Evolutionary conservation across 306 rosid genomes (phyloP).

Genomic region (Dalbergia oliveri): DNA sequence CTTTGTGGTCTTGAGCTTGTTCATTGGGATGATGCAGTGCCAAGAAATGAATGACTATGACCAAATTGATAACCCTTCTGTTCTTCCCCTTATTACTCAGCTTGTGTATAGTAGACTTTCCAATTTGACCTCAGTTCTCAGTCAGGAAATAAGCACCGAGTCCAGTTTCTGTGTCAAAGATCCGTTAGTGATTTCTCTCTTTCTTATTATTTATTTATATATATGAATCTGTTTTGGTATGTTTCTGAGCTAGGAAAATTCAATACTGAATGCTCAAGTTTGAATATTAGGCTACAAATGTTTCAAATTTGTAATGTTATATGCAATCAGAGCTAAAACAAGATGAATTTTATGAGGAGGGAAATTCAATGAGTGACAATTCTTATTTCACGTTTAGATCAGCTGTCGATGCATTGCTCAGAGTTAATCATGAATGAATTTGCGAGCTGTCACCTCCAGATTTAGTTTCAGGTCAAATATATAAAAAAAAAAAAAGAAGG

Average conservation of each 20-base stretch:
- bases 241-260: constrained; percentile 15
- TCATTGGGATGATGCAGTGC: constrained; percentile 48
- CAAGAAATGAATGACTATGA: constrained; percentile 65
- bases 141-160: constrained; percentile 53
- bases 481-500: not conserved
- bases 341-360: constrained; percentile 2
- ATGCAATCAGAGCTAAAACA: not conserved
- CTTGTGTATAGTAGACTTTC: constrained; percentile 65
- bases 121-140: constrained; percentile 72
- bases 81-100: constrained; percentile 73
- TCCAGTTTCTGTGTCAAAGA: constrained; percentile 84
- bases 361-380: not conserved
- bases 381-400: not conserved
- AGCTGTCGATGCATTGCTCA: not conserved
- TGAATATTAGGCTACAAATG: not conserved
- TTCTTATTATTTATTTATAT: not conserved
- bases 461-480: constrained; percentile 2
- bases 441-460: not conserved
- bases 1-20: constrained; percentile 55
- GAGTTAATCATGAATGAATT: not conserved
- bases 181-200: constrained; percentile 59
- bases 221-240: not conserved
- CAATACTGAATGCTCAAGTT: not conserved
- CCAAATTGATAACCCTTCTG: constrained; percentile 67
- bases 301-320: not conserved